Evolutionary conservation across 805 yeast species (phyloP).

Genomic region (Grigorovia transvaalensis): DNA sequence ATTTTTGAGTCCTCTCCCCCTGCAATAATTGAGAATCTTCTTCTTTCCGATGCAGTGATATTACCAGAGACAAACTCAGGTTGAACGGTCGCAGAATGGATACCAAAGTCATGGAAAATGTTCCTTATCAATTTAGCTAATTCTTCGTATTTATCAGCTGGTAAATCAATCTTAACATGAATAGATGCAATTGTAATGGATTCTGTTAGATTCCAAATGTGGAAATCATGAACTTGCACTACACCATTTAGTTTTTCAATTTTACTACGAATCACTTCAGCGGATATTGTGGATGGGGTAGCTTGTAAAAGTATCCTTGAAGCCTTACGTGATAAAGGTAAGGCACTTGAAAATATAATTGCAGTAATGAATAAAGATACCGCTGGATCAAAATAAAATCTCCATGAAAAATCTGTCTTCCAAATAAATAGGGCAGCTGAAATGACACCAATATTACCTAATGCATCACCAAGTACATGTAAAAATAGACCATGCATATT

Average conservation of each 20-base stretch:
- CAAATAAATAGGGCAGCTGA: slow-evolving; percentile 82
- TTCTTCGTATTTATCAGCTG: slow-evolving; percentile 52
- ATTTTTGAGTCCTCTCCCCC: slow-evolving; percentile 4
- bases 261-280: slow-evolving; percentile 61
- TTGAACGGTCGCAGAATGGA: slow-evolving; percentile 91
- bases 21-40: slow-evolving; percentile 27
- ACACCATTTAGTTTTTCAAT: slow-evolving; percentile 64
- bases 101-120: slow-evolving; percentile 72
- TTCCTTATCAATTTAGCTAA: slow-evolving; percentile 69
- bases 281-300: slow-evolving; percentile 74
- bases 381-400: slow-evolving; percentile 74
- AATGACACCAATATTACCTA: slow-evolving; percentile 93
- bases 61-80: slow-evolving; percentile 61
- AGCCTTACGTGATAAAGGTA: slow-evolving; percentile 80
- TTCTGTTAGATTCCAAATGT: slow-evolving; percentile 93
- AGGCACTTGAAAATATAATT: slow-evolving; percentile 82
- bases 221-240: slow-evolving; percentile 85
- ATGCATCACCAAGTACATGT: slow-evolving; percentile 92
- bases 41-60: slow-evolving; percentile 25
- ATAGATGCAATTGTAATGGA: slow-evolving; percentile 77
- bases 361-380: slow-evolving; percentile 78
- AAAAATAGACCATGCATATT: slow-evolving; percentile 96
- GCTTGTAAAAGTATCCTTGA: slow-evolving; percentile 87
- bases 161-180: slow-evolving; percentile 64
- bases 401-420: slow-evolving; percentile 88